Evolutionary conservation across 2,329 filamentous ascomycete genomes (phyloP).

Genomic region (Volutella citrinella): DNA sequence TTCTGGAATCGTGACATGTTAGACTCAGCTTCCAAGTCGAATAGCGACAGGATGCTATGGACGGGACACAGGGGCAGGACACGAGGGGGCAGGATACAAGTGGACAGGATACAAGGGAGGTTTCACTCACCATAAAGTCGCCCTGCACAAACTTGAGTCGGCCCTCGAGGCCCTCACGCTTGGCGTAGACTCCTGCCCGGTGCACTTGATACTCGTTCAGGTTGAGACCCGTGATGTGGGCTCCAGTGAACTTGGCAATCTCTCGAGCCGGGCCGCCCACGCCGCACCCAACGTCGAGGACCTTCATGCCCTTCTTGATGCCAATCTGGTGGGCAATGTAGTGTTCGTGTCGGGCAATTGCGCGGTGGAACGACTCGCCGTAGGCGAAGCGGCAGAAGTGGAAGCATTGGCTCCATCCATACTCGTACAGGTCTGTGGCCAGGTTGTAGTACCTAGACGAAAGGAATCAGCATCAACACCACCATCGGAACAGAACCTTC

Average conservation of each 20-base stretch:
- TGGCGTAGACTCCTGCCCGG: conserved; percentile 76
- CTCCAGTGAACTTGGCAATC: conserved; percentile 88
- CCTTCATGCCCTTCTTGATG: conserved; percentile 75
- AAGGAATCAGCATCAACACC: too few species aligned
- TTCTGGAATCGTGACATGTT: too few species aligned
- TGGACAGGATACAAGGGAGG: too few species aligned
- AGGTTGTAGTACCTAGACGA: conserved; percentile 78
- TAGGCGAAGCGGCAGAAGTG: conserved; percentile 92
- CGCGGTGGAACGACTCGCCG: conserved; percentile 80
- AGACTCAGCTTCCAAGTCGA: too few species aligned
- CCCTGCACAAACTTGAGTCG: conserved; percentile 84
- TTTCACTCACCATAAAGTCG: conserved; percentile 94
- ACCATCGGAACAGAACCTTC: not conserved
- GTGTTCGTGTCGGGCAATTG: conserved; percentile 91
- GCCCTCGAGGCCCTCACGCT: conserved; percentile 71
- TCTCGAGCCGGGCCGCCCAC: conserved; percentile 91
- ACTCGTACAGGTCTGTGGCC: conserved; percentile 88
- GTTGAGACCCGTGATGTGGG: conserved; percentile 84
- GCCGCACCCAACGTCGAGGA: conserved; percentile 93
- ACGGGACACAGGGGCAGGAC: too few species aligned
- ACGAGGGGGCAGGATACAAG: too few species aligned
- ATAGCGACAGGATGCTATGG: too few species aligned
- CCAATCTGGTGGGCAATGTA: conserved; percentile 86
- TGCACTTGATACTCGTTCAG: conserved; percentile 98
- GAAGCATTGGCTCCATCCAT: conserved; percentile 90